Base-by-base conservation (phyloP, 768 basidiomycete genomes). In the Pulveroboletus sp. region DNA sequence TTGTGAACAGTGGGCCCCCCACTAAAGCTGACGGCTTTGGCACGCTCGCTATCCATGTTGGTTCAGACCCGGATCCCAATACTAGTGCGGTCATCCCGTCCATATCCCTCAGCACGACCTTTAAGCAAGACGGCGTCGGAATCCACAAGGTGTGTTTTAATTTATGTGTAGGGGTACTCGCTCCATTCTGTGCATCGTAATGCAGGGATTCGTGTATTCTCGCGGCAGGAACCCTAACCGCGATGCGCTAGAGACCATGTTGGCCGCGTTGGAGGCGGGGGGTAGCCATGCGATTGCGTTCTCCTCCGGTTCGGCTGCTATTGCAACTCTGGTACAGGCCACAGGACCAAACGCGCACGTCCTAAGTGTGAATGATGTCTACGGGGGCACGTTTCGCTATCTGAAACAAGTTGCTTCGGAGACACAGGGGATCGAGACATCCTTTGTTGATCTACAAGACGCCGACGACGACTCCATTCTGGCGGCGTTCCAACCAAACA, bases 71-170 rank as follows among this genome's bases (percentile, higher is more conserved):
- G 0, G 78, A 80, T 57, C 53, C 72, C 1, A 73, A 75, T 53
- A 92, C 92, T 0, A 87, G 86, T 36, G 93, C 91, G 0, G 92
- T 97, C 40, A 91, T 94, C 32, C 89, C 91, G 0, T 57, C 87
- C n/a, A 86, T 97, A 53, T 87, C 86, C 5, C 77, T 96, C 36
- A 86, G 86, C 59, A 94, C 94, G n/a, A 97, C 95, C 0, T 97
- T 86, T 75, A 86, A 83, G 68, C 94, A 96, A 63, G 70, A 83
- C 11, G 77, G 75, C 0, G 81, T 93, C 43, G 90, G 89, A 5
- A 76, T 77, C 13, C 87, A 89, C 73, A 84, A 84, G 76, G 86
- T 84, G 36, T n/a, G 37, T 49, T 18, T 13, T 32, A 33, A 11
- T 21, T 28, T 5, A 14, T 24, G 26, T 8, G 11, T 15, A 1